Evolutionary conservation across 2,329 filamentous ascomycete species (phyloP), one percentile per base, ranked within the genome.

Genomic region (Hypoxylon sp.): DNA sequence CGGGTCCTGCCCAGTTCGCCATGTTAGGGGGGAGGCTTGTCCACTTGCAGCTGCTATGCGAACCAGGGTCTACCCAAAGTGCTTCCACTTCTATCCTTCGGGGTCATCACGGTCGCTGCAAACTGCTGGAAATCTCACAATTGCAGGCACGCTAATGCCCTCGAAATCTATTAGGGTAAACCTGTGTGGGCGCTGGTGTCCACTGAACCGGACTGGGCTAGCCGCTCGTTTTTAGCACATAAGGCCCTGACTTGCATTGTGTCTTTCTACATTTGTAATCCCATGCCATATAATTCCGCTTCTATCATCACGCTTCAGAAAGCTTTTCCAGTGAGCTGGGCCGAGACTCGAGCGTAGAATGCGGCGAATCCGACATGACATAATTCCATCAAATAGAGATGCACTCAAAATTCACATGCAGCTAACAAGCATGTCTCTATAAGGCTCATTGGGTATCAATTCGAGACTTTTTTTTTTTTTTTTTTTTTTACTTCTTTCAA

Each of bases 351-450:
- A 57, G 11, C 9, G 5, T 4, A 43, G 19, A 34, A 30, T 35
- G 51, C 51, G 55, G 47, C 55, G 35, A 42, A 58, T 44, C 51
- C 47, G 55, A 49, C 35, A 46, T 58, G 51, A 55, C 43, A 51
- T 51, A 45, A 51, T 54, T 44, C 31, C 7, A 8, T 35, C 35
- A 20, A 32, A 36, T 32, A 17, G 11, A 26, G 4, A n/a, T 25
- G 25, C 32, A 25, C 26, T 23, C 11, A n/a, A 30, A 16, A 36
- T n/a, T 26, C 8, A 8, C 40, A 46, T 37, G 20, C 19, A 42
- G 2, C n/a, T 23, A 51, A 30, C 12, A 36, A 40, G n/a, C 17
- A 20, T 8, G 15, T 34, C 8, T 31, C 34, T 23, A 16, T 21
- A 12, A 25, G n/a, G 11, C 43, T 26, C 13, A 27, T 12, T 27